phyloP scores from a whole-genome alignment of 2,329 filamentous ascomycete species.

The Coniochaeta sp. region DNA sequence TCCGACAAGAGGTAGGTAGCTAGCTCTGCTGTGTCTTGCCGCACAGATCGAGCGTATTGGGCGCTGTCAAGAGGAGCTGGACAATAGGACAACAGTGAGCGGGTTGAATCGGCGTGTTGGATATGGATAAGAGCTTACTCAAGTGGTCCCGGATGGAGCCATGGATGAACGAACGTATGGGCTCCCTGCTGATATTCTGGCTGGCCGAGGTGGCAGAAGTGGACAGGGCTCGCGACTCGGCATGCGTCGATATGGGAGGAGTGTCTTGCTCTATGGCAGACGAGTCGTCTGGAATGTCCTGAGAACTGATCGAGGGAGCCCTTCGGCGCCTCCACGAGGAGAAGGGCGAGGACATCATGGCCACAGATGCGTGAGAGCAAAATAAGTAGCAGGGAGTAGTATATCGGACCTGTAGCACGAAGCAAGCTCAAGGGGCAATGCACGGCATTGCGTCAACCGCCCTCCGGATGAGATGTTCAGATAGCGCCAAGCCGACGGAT shows the following conservation, averaged over 20 bases:
- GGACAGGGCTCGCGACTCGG: conserved; percentile 27
- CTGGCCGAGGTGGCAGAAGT: conserved; percentile 30
- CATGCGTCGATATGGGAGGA: conserved; percentile 9
- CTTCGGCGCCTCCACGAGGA: conserved; percentile 12
- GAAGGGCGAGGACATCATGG: conserved; percentile 16
- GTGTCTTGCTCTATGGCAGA: conserved; percentile 6
- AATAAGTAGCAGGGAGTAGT: background rate
- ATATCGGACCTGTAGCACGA: background rate
- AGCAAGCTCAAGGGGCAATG: background rate
- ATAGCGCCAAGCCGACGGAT: background rate
- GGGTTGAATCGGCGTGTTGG: background rate
- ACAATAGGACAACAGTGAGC: conserved; percentile 8
- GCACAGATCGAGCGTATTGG: conserved; percentile 70
- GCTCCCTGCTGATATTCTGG: conserved; percentile 38
- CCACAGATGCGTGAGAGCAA: background rate
- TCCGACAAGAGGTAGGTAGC: conserved; percentile 74
- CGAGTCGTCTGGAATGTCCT: conserved; percentile 2
- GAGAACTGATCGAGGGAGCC: conserved; percentile 12
- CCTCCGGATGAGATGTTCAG: background rate
- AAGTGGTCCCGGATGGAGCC: conserved; percentile 53
- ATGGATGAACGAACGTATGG: conserved; percentile 65
- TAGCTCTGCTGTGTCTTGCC: conserved; percentile 81
- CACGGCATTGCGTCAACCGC: background rate
- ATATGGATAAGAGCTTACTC: conserved; percentile 33
- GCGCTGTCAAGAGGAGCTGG: conserved; percentile 56